These are phyloP conservation scores for Penicillium sp. DNA, from an alignment of 2,329 filamentous ascomycete genomes.

Conservation along the genomic window DNA sequence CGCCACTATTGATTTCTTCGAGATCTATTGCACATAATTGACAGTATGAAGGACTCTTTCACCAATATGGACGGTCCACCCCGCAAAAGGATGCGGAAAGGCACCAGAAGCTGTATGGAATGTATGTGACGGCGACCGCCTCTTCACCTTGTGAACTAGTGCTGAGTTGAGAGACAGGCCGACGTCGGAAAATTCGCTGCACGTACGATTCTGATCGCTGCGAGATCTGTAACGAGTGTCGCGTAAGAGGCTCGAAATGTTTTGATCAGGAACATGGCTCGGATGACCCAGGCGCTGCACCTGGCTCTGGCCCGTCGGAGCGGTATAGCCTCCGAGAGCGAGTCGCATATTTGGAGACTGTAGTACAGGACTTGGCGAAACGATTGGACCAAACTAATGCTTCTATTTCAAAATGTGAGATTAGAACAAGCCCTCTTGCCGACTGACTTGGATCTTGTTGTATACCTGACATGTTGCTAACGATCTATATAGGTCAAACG, in stretches of 20 bases:
- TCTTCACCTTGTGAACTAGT: not conserved
- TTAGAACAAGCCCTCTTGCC: not conserved
- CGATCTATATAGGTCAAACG: conserved; percentile 5
- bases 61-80: conserved; percentile 32
- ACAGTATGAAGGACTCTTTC: conserved; percentile 19
- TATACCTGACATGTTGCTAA: not conserved
- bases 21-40: not conserved
- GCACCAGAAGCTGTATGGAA: conserved; percentile 45
- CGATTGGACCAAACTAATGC: conserved; percentile 27
- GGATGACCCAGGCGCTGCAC: not conserved
- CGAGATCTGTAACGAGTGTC: conserved; percentile 43
- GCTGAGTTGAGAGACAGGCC: conserved; percentile 22
- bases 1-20: not conserved
- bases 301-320: conserved; percentile 17
- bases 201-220: conserved; percentile 36
- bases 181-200: conserved; percentile 45
- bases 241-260: conserved; percentile 38
- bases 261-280: conserved; percentile 39
- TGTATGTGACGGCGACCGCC: conserved; percentile 26
- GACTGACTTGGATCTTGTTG: not conserved
- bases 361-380: conserved; percentile 36
- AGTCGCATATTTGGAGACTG: conserved; percentile 38
- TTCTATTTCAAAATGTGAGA: conserved; percentile 4
- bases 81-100: conserved; percentile 46
- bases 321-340: conserved; percentile 41